A percentile compares a stretch with the other conserved stretches of the same genome.
Evolutionary conservation across 345 rosid species (phyloP).

Genomic region (Aurinia saxatilis): DNA sequence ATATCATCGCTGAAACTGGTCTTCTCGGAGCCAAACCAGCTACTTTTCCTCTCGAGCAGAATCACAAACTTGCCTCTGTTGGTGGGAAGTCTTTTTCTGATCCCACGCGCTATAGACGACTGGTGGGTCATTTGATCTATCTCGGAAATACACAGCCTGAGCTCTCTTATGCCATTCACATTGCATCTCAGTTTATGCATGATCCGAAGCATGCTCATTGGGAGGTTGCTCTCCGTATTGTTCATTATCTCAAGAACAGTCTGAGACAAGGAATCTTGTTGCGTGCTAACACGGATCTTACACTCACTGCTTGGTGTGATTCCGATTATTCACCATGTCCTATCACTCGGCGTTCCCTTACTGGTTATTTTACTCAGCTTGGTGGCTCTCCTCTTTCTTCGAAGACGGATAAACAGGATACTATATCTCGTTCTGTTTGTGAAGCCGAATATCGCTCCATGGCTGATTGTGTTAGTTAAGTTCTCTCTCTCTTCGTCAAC

Average conservation of each 20-base stretch:
- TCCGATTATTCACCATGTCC: background rate
- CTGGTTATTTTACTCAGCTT: background rate
- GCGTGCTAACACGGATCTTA: no score
- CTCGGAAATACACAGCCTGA: no score
- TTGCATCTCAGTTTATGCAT: no score
- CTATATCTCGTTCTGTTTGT: background rate
- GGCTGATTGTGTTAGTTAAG: background rate
- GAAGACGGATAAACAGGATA: background rate
- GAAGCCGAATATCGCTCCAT: background rate
- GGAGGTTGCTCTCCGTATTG: no score
- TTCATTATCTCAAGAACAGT: no score
- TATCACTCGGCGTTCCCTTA: background rate
- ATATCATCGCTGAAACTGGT: background rate
- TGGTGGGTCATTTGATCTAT: no score
- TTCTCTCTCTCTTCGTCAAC: background rate
- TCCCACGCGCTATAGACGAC: no score
- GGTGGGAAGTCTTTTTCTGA: background rate
- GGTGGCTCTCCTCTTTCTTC: background rate
- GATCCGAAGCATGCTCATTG: no score
- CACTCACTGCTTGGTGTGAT: background rate
- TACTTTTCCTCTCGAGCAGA: no score
- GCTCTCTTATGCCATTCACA: no score
- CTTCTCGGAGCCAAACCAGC: background rate
- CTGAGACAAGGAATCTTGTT: background rate
- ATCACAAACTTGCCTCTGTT: background rate